A percentile compares a stretch with the other conserved stretches of the same genome.
Conservation (phyloP, 108 stramenopile species). For the Cylindrotheca fusiformis region DNA sequence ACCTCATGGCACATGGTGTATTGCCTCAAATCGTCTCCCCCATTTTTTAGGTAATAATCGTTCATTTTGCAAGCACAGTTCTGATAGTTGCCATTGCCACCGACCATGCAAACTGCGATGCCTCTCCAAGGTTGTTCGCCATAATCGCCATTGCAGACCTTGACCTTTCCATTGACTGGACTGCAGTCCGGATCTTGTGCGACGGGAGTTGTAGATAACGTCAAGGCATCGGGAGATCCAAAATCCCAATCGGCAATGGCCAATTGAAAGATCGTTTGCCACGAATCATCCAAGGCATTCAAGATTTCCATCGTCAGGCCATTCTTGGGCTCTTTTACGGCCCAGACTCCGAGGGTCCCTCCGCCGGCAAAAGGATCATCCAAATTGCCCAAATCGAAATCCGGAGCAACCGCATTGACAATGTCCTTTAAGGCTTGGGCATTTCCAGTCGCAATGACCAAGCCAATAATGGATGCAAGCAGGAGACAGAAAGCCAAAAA, state of each 20-base stretch:
- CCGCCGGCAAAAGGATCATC: slow-evolving; percentile 42
- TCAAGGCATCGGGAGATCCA: slow-evolving; percentile 67
- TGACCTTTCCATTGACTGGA: slow-evolving; percentile 35
- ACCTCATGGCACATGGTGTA: slow-evolving; percentile 77
- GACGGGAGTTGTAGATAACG: slow-evolving; percentile 26
- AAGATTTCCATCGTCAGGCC: slow-evolving; percentile 60
- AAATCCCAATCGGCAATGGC: slow-evolving; percentile 66
- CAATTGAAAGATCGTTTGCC: slow-evolving; percentile 51
- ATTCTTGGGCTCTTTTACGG: slow-evolving; percentile 19
- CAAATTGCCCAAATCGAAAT: slow-evolving; percentile 28
- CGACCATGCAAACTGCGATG: slow-evolving; percentile 18
- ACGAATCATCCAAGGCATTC: slow-evolving; percentile 56
- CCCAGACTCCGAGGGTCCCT: slow-evolving; percentile 22
- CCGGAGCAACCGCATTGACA: slow-evolving; percentile 26
- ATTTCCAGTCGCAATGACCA: slow-evolving; percentile 34
- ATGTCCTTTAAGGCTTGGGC: slow-evolving; percentile 21
- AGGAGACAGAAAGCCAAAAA: slow-evolving; percentile 22
- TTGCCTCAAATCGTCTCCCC: slow-evolving; percentile 37
- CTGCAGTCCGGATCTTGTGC: slow-evolving; percentile 39
- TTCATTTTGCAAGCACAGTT: slow-evolving; percentile 59
- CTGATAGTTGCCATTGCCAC: slow-evolving; percentile 35
- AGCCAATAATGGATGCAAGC: slow-evolving; percentile 18
- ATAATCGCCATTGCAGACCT: slow-evolving; percentile 63
- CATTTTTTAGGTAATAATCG: slow-evolving; percentile 53
- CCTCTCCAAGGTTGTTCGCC: slow-evolving; percentile 54